Conservation (phyloP, 208 protist genomes). For the Sergeia podlipaevii region DNA sequence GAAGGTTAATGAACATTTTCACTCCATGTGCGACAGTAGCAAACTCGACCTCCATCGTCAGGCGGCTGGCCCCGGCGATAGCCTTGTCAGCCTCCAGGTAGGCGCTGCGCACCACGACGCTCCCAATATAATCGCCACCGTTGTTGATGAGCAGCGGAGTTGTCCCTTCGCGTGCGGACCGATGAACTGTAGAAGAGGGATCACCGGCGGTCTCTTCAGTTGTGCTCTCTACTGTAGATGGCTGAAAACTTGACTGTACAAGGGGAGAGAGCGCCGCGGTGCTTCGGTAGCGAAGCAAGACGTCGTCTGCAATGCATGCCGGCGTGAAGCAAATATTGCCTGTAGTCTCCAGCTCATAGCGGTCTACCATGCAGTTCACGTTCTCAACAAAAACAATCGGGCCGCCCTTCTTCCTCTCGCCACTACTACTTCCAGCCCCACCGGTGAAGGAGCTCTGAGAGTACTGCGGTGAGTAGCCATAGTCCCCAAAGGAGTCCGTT, state of each 20-base stretch:
- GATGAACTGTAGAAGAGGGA: too few species aligned
- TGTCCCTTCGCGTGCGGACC: neutral
- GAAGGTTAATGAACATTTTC: slow-evolving; percentile 44
- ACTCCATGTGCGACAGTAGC: slow-evolving; percentile 23
- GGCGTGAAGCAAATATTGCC: slow-evolving; percentile 42
- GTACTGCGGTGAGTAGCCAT: too few species aligned
- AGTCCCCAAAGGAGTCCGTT: too few species aligned
- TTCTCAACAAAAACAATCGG: slow-evolving; percentile 24
- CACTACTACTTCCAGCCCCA: neutral
- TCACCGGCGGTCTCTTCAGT: too few species aligned
- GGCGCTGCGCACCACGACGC: slow-evolving; percentile 21
- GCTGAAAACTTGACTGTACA: neutral
- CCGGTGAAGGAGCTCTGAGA: neutral
- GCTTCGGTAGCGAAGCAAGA: slow-evolving; percentile 31
- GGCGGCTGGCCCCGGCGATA: slow-evolving; percentile 17
- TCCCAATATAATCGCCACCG: slow-evolving; percentile 9
- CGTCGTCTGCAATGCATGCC: slow-evolving; percentile 35
- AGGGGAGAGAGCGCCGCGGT: neutral
- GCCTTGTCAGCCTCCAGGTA: slow-evolving; percentile 25
- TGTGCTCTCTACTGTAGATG: neutral
- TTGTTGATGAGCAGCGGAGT: neutral
- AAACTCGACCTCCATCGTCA: slow-evolving; percentile 33
- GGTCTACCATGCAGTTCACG: slow-evolving; percentile 38
- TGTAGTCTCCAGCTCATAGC: slow-evolving; percentile 25
- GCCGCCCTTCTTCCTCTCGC: too few species aligned